Evolutionary conservation across 768 basidiomycete genomes (phyloP).

Genomic region (Mycena rosella): DNA sequence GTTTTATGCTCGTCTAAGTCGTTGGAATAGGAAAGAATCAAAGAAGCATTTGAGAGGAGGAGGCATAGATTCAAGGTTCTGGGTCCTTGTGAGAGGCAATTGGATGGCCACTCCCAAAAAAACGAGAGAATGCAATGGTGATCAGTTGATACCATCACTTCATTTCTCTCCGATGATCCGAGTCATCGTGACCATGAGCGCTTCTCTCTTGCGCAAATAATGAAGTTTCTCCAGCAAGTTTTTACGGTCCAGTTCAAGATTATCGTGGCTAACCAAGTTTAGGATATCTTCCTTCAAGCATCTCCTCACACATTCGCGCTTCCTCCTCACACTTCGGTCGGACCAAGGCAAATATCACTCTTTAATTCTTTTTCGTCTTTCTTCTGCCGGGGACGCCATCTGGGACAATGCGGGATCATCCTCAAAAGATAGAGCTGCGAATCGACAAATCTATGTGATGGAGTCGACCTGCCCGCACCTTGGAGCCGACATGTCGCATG

Average conservation of each 20-base stretch:
- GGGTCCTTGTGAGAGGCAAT: no score
- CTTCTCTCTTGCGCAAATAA: neutral
- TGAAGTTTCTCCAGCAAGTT: constrained; percentile 1
- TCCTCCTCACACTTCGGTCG: constrained; percentile 71
- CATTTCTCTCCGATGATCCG: no score
- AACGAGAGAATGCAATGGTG: no score
- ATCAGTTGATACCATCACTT: no score
- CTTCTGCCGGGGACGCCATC: constrained; percentile 45
- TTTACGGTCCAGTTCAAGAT: neutral
- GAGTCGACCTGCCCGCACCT: constrained; percentile 86
- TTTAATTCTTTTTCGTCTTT: constrained; percentile 74
- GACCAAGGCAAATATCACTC: constrained; percentile 69
- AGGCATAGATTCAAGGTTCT: no score
- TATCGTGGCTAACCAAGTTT: neutral
- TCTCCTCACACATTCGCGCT: constrained; percentile 70
- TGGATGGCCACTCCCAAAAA: no score
- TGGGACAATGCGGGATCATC: constrained; percentile 16
- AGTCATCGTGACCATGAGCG: no score
- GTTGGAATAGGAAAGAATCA: no score
- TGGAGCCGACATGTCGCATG: constrained; percentile 84
- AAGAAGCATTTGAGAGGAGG: no score
- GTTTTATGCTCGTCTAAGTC: no score
- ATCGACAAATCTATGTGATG: constrained; percentile 78
- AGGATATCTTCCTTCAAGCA: constrained; percentile 60
- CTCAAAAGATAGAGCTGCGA: constrained; percentile 25